phyloP scores from a whole-genome alignment of 345 rosid genomes.

The Balakata baccata region DNA sequence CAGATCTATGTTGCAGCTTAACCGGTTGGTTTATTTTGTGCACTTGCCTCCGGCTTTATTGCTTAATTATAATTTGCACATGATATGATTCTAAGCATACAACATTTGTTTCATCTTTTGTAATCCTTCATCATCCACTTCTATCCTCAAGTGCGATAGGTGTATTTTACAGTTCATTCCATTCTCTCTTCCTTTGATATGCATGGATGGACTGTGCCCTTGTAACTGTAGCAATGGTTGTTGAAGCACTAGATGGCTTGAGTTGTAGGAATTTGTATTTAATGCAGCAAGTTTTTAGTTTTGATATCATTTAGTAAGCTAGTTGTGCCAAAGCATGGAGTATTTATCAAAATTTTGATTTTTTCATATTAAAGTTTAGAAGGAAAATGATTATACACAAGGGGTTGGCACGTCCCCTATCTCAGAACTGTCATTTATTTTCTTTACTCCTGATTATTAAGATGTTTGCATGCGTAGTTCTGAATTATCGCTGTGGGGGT shows the following conservation, averaged over 20 bases:
- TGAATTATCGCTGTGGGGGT: background rate
- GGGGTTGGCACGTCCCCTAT: background rate
- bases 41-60: background rate
- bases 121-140: background rate
- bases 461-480: background rate
- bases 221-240: background rate
- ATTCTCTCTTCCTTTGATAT: background rate
- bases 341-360: background rate
- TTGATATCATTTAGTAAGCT: background rate
- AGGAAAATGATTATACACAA: background rate
- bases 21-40: conserved; percentile 55
- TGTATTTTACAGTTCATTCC: background rate
- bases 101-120: background rate
- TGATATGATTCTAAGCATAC: background rate
- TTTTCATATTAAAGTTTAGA: background rate
- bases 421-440: background rate
- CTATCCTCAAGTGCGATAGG: background rate
- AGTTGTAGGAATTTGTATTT: background rate
- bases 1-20: conserved; percentile 72
- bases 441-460: background rate
- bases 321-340: background rate
- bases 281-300: background rate
- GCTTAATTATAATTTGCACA: background rate
- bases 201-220: background rate
- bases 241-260: background rate